A percentile compares a stretch with the other conserved stretches of the same genome.
phyloP scores from a whole-genome alignment of 441 rosid species.

The Mallotus repandus region DNA sequence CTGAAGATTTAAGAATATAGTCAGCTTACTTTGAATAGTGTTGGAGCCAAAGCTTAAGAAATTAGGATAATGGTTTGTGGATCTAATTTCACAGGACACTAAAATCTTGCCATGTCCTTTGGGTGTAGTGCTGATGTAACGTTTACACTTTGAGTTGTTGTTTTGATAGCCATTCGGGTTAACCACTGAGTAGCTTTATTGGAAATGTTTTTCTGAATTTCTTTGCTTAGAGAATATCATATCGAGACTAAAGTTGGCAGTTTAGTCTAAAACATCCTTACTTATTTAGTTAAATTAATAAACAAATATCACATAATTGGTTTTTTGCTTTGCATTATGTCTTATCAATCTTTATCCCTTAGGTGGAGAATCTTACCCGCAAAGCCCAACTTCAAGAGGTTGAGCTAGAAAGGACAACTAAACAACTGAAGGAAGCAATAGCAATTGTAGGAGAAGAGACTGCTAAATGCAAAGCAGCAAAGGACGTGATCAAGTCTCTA shows the following conservation, averaged over 20 bases:
- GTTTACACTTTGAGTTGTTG: neutral
- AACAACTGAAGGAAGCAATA: conserved; percentile 83
- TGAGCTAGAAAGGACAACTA: conserved; percentile 86
- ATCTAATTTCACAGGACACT: conserved; percentile 1
- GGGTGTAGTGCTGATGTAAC: neutral
- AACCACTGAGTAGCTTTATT: no score
- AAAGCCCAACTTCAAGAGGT: conserved; percentile 84
- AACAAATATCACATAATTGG: neutral
- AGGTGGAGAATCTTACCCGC: conserved; percentile 85
- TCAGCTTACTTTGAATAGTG: neutral
- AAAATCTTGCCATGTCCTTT: neutral
- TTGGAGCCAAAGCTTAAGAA: conserved; percentile 1
- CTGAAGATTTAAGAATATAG: neutral
- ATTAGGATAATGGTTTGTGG: neutral
- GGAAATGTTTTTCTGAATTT: no score
- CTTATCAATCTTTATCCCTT: conserved; percentile 29
- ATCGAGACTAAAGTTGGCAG: neutral
- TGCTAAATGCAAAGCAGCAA: conserved; percentile 91
- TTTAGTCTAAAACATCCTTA: neutral
- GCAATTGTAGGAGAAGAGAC: conserved; percentile 87
- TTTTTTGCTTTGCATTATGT: conserved; percentile 22
- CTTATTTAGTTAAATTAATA: neutral
- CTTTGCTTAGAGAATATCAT: neutral
- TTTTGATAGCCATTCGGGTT: neutral
- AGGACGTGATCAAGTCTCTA: conserved; percentile 95